Percentiles rank a stretch among this genome's conserved stretches.
Conservation (phyloP, 176 grass and related monocot species). For the sorghum (Sorghum bicolor) region DNA sequence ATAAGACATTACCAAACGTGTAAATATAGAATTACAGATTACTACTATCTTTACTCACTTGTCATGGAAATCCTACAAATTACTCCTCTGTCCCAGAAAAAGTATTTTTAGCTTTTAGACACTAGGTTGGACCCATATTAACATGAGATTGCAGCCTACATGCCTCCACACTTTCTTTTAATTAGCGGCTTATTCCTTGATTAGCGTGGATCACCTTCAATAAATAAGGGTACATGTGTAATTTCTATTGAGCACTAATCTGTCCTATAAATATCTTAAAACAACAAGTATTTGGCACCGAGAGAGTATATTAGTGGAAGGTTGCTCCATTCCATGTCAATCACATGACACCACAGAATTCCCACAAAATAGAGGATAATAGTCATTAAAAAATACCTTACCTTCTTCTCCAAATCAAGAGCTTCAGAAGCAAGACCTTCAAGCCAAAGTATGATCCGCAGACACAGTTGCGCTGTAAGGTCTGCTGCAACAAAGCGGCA, state of each 20-base stretch:
- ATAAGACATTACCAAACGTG: neutral
- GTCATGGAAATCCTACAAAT: neutral
- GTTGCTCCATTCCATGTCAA: neutral
- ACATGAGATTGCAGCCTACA: neutral
- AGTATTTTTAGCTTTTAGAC: neutral
- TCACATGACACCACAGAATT: neutral
- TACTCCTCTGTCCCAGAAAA: neutral
- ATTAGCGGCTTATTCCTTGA: neutral
- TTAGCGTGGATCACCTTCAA: neutral
- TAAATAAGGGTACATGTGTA: neutral
- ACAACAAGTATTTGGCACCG: neutral
- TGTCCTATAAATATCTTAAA: neutral
- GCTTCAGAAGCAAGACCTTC: slow-evolving; percentile 93
- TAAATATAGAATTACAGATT: neutral
- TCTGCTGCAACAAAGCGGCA: slow-evolving; percentile 72
- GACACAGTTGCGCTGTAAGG: slow-evolving; percentile 70
- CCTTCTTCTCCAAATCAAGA: slow-evolving; percentile 93
- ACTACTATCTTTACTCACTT: neutral
- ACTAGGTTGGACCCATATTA: neutral
- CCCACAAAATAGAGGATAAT: neutral
- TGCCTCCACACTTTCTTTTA: neutral
- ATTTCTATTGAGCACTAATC: neutral
- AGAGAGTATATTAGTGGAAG: neutral
- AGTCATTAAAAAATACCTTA: neutral
- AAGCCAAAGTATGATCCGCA: slow-evolving; percentile 87